Conservation (phyloP, 441 rosid species). For the Erodium trifolium region DNA sequence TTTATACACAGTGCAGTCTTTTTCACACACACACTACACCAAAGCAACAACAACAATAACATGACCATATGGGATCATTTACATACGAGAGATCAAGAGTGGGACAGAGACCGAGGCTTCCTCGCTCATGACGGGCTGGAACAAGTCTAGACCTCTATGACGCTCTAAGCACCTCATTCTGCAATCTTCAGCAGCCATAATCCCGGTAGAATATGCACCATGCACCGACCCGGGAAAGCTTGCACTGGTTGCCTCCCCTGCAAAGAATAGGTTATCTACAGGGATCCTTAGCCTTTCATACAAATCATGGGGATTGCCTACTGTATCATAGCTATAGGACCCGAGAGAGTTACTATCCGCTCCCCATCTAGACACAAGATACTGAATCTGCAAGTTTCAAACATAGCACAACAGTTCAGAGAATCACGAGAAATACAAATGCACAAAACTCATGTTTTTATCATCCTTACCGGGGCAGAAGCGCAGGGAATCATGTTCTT, state of each 20-base stretch:
- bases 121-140: conserved; percentile 4
- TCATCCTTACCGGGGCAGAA: conserved; percentile 65
- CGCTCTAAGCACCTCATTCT: conserved; percentile 1
- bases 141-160: neutral
- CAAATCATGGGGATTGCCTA: conserved; percentile 3
- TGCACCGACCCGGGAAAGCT: conserved; percentile 1
- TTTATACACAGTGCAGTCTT: no score
- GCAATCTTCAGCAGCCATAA: conserved; percentile 5
- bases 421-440: no score
- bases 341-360: conserved; percentile 31
- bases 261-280: neutral
- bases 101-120: neutral
- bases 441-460: no score
- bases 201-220: neutral
- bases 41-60: no score
- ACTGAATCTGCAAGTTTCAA: conserved; percentile 46
- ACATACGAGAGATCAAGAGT: neutral
- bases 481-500: conserved; percentile 89
- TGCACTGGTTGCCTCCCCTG: neutral
- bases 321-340: conserved; percentile 1
- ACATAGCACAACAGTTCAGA: neutral
- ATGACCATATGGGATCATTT: neutral
- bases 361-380: conserved; percentile 90
- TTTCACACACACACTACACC: no score
- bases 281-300: neutral